A percentile compares a stretch with the other conserved stretches of the same genome.
Evolutionary conservation across 108 stramenopile genomes (phyloP).

Genomic region (Cyclotella sp.): DNA sequence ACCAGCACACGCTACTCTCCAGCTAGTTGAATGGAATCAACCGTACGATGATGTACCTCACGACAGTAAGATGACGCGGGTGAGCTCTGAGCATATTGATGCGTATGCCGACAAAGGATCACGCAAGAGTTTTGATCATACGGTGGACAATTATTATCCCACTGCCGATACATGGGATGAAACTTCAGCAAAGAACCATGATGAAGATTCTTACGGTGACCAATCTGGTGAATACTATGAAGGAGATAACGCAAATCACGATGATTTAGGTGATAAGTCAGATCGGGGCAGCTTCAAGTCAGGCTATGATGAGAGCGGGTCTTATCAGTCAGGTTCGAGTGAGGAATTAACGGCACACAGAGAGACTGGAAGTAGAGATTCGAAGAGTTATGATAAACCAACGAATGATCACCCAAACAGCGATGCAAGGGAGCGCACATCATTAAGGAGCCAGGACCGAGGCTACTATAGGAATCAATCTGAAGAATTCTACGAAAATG

Average conservation of each 20-base stretch:
- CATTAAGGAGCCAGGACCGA: neutral
- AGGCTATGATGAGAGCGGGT: neutral
- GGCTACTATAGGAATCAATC: neutral
- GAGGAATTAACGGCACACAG: neutral
- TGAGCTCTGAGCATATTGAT: neutral
- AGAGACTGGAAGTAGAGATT: too few species aligned
- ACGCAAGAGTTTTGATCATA: neutral
- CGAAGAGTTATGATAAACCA: too few species aligned
- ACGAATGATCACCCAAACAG: too few species aligned
- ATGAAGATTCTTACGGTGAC: neutral
- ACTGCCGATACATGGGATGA: constrained; percentile 6
- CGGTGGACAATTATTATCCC: neutral
- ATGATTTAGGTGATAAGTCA: neutral
- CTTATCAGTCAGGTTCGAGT: neutral
- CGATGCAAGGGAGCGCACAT: too few species aligned
- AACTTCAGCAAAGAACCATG: neutral
- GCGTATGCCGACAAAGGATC: neutral
- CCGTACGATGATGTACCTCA: neutral
- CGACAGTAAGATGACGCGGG: neutral
- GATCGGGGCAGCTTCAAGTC: neutral
- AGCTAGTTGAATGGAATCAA: constrained; percentile 5
- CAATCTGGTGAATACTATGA: neutral
- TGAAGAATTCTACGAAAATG: neutral
- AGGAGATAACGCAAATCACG: neutral
- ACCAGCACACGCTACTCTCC: neutral